Base-by-base conservation (phyloP, 441 rosid genomes). In the Eugenia klotzschiana region DNA sequence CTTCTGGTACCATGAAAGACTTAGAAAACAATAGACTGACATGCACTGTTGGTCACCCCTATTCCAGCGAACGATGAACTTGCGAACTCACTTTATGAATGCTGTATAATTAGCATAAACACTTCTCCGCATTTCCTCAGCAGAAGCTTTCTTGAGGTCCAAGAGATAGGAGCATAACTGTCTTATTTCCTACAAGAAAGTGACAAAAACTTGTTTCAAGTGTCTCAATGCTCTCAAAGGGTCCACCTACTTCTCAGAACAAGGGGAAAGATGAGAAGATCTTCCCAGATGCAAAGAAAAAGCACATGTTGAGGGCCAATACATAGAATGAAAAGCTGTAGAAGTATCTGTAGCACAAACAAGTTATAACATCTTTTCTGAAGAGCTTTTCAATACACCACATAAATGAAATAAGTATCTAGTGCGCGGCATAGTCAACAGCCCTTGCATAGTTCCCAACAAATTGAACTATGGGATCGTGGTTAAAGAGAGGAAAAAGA, bases 51-150 rank as follows among this genome's bases (percentile, higher is more conserved):
- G 77, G 46, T 69, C 77, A 69, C 46, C 46, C 46, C 46, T 69
- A 33, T 11, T 69, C 77, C 77, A 69, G 25, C 5, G 46, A 37
- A 69, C 20, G 46, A 69, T 69, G 46, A 64, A 37, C 46, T 69
- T 33, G 77, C 37, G 43, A 33, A 80, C 89, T 83, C 49, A 97
- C 99, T 98, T 94, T 58, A 97, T 97, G 86, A 97, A 97, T 73
- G 99, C 98, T 12, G 99, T 83, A 84, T 96, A 97, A 87, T 97
- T 97, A 79, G 99, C 99, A 87, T 95, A 97, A 12, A 97, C 99
- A 86, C 99, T 97, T 87, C 90, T 94, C 23, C 99, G 93, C 99
- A 97, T 96, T 91, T 96, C 99, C 86, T 97, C 99, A 8, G 99
- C 99, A 15, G 99, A 97, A 82, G 93, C 95, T 92, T 88, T 95